phyloP scores from a whole-genome alignment of 768 basidiomycete genomes.

The Tephrocybe sp. region DNA sequence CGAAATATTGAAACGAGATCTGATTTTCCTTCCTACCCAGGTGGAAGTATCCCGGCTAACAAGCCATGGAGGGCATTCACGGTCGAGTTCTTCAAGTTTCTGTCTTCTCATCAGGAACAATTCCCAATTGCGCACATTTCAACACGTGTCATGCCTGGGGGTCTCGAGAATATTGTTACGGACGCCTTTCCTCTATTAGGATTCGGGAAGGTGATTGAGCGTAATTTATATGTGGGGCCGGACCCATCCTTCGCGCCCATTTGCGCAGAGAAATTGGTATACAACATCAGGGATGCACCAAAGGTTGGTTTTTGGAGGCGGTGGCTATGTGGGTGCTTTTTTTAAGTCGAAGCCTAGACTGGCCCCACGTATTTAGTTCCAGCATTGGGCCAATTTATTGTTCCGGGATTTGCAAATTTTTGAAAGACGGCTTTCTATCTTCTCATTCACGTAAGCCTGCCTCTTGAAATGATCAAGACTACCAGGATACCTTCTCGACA shows the following conservation, averaged over 20 bases:
- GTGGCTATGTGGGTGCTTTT: too few species aligned
- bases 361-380: too few species aligned
- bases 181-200: constrained; percentile 32
- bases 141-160: constrained; percentile 33
- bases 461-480: too few species aligned
- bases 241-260: constrained; percentile 27
- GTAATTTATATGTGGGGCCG: constrained; percentile 7
- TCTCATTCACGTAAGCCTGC: too few species aligned
- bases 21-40: constrained; percentile 9
- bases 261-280: constrained; percentile 33
- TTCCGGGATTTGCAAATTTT: too few species aligned
- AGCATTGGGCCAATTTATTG: too few species aligned
- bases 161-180: constrained; percentile 23
- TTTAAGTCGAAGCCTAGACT: too few species aligned
- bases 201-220: constrained; percentile 26
- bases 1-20: neutral
- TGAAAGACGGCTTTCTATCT: too few species aligned
- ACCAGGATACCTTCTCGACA: too few species aligned
- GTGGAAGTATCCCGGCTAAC: constrained; percentile 21
- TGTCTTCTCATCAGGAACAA: constrained; percentile 20
- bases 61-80: constrained; percentile 27
- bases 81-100: constrained; percentile 30
- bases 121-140: constrained; percentile 28
- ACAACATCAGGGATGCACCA: constrained; percentile 15
- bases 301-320: too few species aligned